Evolutionary conservation across 192 early-diverging fungal genomes (phyloP).

Genomic region (Jimgerdemannia flammicorona): DNA sequence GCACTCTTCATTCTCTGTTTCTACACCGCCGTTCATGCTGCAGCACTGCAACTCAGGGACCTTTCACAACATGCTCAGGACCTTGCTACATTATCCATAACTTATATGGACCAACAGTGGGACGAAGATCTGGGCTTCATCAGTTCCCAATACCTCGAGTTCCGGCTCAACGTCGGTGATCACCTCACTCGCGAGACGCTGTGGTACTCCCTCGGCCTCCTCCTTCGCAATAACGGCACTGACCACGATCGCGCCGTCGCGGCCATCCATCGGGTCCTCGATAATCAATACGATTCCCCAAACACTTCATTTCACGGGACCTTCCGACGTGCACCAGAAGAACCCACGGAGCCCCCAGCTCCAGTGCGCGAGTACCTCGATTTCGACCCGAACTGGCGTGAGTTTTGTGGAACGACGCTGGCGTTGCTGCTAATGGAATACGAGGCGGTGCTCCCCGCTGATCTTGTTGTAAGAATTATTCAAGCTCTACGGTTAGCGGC

Average conservation of each 20-base stretch:
- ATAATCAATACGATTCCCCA: not conserved
- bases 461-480: no score
- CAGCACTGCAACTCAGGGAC: not conserved
- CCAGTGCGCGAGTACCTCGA: not conserved
- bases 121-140: not conserved
- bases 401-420: not conserved
- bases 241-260: not conserved
- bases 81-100: not conserved
- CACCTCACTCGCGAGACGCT: constrained; percentile 1
- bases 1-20: no score
- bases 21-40: no score
- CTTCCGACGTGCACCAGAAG: not conserved
- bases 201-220: not conserved
- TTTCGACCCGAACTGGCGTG: constrained; percentile 5
- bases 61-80: not conserved
- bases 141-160: not conserved
- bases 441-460: no score
- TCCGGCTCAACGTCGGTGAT: no score
- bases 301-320: not conserved
- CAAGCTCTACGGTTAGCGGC: no score
- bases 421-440: not conserved
- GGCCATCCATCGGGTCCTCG: not conserved
- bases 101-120: not conserved
- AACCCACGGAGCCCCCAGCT: not conserved
- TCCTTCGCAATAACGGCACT: not conserved